These are phyloP conservation scores for Termitomyces sp. DNA, from an alignment of 768 basidiomycete species.

Conservation along the genomic window DNA sequence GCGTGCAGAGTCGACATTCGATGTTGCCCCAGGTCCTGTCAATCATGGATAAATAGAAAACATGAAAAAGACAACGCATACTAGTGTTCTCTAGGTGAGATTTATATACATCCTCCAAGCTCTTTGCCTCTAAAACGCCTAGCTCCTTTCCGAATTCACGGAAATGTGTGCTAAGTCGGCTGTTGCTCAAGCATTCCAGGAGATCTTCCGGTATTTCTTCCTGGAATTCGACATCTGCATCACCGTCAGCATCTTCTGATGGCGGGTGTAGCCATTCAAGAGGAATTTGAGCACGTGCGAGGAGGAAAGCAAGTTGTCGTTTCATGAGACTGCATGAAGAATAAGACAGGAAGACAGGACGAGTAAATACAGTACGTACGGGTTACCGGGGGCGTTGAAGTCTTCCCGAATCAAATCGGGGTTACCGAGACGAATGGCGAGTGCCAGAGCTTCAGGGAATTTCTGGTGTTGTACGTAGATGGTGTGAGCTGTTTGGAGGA, in stretches of 20 bases:
- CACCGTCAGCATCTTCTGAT: conserved; percentile 43
- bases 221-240: conserved; percentile 48
- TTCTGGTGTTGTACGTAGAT: conserved; percentile 86
- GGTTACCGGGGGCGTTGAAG: conserved; percentile 86
- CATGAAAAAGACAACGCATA: conserved; percentile 24
- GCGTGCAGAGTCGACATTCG: conserved; percentile 88
- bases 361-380: conserved; percentile 39
- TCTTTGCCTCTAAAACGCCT: conserved; percentile 84
- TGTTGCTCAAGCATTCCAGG: conserved; percentile 81
- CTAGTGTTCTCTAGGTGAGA: conserved; percentile 89
- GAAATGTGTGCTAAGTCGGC: conserved; percentile 79
- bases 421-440: conserved; percentile 84
- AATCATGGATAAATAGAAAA: not conserved
- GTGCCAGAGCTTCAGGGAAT: conserved; percentile 85
- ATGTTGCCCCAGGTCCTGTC: conserved; percentile 57
- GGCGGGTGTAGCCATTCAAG: conserved; percentile 80
- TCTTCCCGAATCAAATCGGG: conserved; percentile 76
- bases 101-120: conserved; percentile 96
- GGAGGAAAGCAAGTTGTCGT: conserved; percentile 89
- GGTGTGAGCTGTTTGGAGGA: conserved; percentile 82
- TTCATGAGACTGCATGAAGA: conserved; percentile 65
- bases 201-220: conserved; percentile 78
- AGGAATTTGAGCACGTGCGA: conserved; percentile 89
- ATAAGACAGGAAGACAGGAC: not conserved
- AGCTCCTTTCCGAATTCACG: conserved; percentile 91